Evolutionary conservation across 306 rosid species (phyloP).

Genomic region (Cucumis hystrix): DNA sequence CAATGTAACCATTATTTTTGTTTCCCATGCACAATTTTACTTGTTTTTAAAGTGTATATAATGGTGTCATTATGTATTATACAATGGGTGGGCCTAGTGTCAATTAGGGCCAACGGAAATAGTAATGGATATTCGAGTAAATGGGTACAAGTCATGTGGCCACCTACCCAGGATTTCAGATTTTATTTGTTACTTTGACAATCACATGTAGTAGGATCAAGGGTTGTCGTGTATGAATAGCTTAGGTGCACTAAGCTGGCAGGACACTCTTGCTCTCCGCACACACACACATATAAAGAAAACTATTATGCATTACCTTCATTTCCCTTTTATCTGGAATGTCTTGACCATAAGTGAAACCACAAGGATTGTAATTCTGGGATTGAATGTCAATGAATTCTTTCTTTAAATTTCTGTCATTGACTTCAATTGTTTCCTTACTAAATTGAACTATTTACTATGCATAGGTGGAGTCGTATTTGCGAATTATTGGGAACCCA

Average conservation of each 20-base stretch:
- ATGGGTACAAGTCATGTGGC: background rate
- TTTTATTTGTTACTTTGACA: background rate
- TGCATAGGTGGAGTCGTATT: slow-evolving; percentile 77
- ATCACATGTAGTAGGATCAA: background rate
- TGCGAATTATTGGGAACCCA: slow-evolving; percentile 73
- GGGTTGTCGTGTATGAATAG: background rate
- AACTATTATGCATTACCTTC: background rate
- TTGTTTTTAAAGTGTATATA: background rate
- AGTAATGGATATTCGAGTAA: background rate
- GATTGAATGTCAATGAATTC: background rate
- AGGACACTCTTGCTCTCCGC: background rate
- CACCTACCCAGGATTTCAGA: background rate
- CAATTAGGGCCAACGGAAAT: background rate
- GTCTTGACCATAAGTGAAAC: background rate
- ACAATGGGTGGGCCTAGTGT: background rate
- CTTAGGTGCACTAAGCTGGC: background rate
- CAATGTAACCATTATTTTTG: background rate
- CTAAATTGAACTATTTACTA: background rate
- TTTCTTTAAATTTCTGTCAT: background rate
- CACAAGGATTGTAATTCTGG: background rate
- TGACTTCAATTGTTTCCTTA: background rate
- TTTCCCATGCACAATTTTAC: background rate
- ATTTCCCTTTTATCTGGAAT: background rate
- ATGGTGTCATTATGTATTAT: background rate
- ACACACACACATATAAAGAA: background rate